Conservation (phyloP, 257 asterid species). For the Nicotiana tabacum region DNA sequence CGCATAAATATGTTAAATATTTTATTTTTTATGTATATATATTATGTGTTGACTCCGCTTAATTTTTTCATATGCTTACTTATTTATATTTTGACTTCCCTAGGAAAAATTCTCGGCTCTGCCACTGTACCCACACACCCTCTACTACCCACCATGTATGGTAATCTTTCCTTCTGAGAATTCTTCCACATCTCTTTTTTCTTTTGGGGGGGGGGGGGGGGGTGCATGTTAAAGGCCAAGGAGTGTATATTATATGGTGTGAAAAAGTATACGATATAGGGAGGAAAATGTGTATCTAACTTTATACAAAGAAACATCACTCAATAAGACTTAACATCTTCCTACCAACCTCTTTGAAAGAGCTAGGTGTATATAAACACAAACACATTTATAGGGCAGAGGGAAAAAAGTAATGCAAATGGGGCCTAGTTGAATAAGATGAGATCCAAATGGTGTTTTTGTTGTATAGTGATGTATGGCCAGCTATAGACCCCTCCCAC, state of each 20-base stretch:
- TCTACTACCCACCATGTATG: neutral
- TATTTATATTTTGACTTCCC: too few relatives aligned
- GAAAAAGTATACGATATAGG: neutral
- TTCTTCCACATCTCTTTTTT: too few relatives aligned
- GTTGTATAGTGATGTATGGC: slow-evolving; percentile 14
- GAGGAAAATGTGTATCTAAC: neutral
- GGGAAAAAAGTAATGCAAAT: slow-evolving; percentile 9
- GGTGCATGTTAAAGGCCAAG: neutral
- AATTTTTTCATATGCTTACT: too few relatives aligned
- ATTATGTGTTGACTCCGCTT: too few relatives aligned
- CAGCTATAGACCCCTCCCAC: slow-evolving; percentile 16
- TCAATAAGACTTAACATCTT: neutral
- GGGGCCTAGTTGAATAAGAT: slow-evolving; percentile 18
- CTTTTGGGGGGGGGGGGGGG: neutral
- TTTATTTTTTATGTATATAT: too few relatives aligned
- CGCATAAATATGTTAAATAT: too few relatives aligned
- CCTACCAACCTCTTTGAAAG: slow-evolving; percentile 19
- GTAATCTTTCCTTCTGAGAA: neutral
- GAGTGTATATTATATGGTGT: neutral
- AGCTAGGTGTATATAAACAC: neutral
- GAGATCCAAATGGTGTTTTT: slow-evolving; percentile 22
- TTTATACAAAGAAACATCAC: neutral
- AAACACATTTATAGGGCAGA: neutral
- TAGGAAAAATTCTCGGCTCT: too few relatives aligned
- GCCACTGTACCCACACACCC: neutral